Base-by-base conservation (phyloP, 139 green algal genomes). In the Closterium sp. region DNA sequence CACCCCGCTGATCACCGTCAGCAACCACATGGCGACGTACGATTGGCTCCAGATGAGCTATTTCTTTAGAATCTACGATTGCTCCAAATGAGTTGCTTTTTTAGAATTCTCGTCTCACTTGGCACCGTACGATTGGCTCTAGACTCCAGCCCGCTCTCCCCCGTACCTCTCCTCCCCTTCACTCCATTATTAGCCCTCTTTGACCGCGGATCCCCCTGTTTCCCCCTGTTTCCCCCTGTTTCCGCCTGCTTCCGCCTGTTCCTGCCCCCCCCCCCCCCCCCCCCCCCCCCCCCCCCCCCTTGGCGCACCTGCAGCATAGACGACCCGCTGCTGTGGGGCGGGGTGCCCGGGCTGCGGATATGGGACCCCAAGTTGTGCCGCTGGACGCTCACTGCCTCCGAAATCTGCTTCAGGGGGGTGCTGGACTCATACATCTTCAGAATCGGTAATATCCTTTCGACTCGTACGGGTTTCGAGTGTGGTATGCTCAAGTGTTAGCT, bases 11-110 rank as follows among this genome's bases (percentile, higher is more conserved):
- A 87, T 93, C 88, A 93, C 91, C 81, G 87, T 91, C 55, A 89
- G 36, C 87, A 93, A 93, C 83, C 91, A 93, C 89, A 93, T 93
- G 91, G 93, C 91, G 30, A 93, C 91, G 91, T 93, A 84, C 31
- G 33, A 34, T 87, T 87, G 84, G 33, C 33, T 66, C 84, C 25
- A 85, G 25, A 30, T 85, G 25, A 30, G 76, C 28, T 25, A 25
- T 85, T 28, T 25, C 28, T 28, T 85, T 85, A 30, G 76, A 30
- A 30, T 85, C 28, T 85, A 30, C 76, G 25, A 85, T 85, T 28
- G 25, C 25, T 85, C 25, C 28, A 28, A 28, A 85, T 85, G 76
- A 85, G 28, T 85, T 85, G 25, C 25, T 28, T 25, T 28, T 85
- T 85, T 85, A 30, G 25, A 30, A n/a, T n/a, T n/a, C n/a, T n/a